Percentiles rank a stretch among this genome's conserved stretches.
These are phyloP conservation scores for Arachis monticola DNA, from an alignment of 331 rosid species.

Conservation along the genomic window DNA sequence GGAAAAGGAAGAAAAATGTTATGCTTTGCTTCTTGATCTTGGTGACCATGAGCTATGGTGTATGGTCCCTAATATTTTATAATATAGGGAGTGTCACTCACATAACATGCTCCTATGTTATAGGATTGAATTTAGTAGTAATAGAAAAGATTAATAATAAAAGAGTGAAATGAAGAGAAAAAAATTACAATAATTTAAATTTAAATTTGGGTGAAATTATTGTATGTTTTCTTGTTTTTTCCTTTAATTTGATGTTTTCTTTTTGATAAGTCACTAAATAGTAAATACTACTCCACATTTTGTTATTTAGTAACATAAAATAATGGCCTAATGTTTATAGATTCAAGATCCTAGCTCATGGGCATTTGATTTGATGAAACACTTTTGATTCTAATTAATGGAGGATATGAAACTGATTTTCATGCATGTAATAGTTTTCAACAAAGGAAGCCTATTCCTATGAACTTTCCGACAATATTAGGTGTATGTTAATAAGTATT, in stretches of 20 bases:
- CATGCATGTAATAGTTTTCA: neutral
- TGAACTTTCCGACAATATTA: conserved; percentile 29
- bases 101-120: neutral
- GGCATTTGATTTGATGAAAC: neutral
- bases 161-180: neutral
- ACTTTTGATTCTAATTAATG: neutral
- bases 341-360: conserved; percentile 8
- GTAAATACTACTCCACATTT: neutral
- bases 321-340: neutral
- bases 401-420: conserved; percentile 26
- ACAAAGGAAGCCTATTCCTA: conserved; percentile 7
- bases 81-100: neutral
- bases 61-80: conserved; percentile 11
- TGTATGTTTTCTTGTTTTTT: neutral
- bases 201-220: neutral
- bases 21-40: conserved; percentile 45
- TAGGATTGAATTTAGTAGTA: conserved; percentile 6
- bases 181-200: too few relatives aligned
- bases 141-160: neutral
- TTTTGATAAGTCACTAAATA: neutral
- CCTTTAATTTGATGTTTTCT: neutral
- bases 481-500: neutral
- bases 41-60: neutral
- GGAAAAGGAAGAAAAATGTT: conserved; percentile 24
- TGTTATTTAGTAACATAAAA: neutral